These are phyloP conservation scores for Kurtzmaniella cleridarum DNA, from an alignment of 805 yeast species.

Conservation along the genomic window DNA sequence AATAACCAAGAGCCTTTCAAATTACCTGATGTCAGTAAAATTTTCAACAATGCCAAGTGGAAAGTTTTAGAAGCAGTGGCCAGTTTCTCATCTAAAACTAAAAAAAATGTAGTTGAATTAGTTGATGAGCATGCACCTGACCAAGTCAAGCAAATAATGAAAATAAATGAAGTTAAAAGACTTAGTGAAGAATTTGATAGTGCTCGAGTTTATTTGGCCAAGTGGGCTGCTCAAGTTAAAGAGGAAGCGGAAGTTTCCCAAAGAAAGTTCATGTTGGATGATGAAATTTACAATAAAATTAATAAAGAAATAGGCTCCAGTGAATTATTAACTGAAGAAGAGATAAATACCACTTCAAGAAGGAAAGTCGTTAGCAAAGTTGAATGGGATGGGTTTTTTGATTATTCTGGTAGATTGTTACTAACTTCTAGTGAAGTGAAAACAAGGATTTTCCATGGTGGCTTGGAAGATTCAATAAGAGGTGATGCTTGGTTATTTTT, in stretches of 20 bases:
- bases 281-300: slow-evolving; percentile 54
- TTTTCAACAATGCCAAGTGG: slow-evolving; percentile 77
- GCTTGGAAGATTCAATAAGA: slow-evolving; percentile 55
- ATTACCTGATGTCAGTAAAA: slow-evolving; percentile 38
- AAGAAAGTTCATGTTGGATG: slow-evolving; percentile 47
- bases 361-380: slow-evolving; percentile 57
- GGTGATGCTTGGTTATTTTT: slow-evolving; percentile 82
- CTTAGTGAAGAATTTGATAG: slow-evolving; percentile 90
- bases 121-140: slow-evolving; percentile 62
- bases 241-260: slow-evolving; percentile 74
- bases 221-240: slow-evolving; percentile 94
- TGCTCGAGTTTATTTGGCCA: slow-evolving; percentile 86
- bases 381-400: slow-evolving; percentile 87
- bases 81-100: slow-evolving; percentile 50
- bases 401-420: slow-evolving; percentile 64
- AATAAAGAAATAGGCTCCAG: slow-evolving; percentile 59
- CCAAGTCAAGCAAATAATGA: slow-evolving; percentile 52
- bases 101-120: slow-evolving; percentile 54
- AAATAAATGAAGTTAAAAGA: slow-evolving; percentile 72
- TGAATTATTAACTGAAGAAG: slow-evolving; percentile 52
- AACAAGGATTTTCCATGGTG: slow-evolving; percentile 86
- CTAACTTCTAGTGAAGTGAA: slow-evolving; percentile 76
- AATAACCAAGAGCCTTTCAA: slow-evolving; percentile 15
- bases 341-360: slow-evolving; percentile 57
- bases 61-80: slow-evolving; percentile 80